Evolutionary conservation across 495 filamentous ascomycete genomes (phyloP), one percentile per base, ranked within the genome.

Genomic region (Chaetomium tenue): DNA sequence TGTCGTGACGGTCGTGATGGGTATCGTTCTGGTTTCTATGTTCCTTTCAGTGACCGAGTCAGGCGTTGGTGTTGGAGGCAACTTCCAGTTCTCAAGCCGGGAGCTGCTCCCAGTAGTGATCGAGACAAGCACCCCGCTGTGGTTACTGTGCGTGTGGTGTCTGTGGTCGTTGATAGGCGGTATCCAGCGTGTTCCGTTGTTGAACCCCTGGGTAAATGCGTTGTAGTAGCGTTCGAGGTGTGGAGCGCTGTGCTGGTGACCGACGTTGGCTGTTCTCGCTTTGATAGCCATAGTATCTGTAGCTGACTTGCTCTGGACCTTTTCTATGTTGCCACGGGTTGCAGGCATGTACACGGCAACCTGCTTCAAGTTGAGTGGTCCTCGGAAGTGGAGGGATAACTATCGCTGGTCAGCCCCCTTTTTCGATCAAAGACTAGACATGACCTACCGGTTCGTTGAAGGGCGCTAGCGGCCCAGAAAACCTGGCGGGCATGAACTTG

Each of bases 371-470:
- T 77, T 63, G 54, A 89, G 66, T 3, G 89, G 89, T 12, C 88
- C 89, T 44, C 89, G 86, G 71, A 92, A 82, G 68, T 90, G 86
- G 53, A 90, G 56, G 0, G 87, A 88, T 39, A 91, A 72, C 89
- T 91, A 61, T 37, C 0, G 9, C 11, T 18, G 44, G 37, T 55
- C 26, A 55, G 25, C 28, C 16, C 15, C 26, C n/a, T n/a, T 48
- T 33, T 46, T 28, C 33, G 13, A 5, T 1, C 16, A 1, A 0
- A 37, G 5, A 20, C 9, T 0, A 52, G 23, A 26, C 20, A 16
- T 2, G 30, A 76, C 81, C 72, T 74, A 90, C 89, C 69, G 88
- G 86, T 63, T 89, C 87, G 70, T 86, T 75, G 58, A 89, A 79
- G 0, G 89, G 89, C 37, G 87, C 79, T 46, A 90, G 68, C 18